Evolutionary conservation across 495 filamentous ascomycete genomes (phyloP).

Genomic region (Xylaria grammica): DNA sequence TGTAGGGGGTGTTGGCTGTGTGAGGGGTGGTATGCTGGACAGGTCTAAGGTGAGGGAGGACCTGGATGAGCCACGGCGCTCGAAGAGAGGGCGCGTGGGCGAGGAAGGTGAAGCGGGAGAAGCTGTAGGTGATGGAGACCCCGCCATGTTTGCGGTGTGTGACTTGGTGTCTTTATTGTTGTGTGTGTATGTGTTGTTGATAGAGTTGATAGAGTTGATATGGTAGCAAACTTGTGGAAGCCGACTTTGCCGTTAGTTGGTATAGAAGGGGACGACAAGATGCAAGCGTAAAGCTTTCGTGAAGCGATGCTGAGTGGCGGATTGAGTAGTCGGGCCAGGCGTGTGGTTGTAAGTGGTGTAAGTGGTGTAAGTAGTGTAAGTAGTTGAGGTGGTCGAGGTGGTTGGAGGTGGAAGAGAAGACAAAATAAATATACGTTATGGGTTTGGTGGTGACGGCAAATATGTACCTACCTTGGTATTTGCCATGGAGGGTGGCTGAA

Average conservation of each 20-base stretch:
- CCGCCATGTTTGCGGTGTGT: constrained; percentile 30
- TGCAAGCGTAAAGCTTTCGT: background rate
- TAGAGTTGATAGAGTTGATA: background rate
- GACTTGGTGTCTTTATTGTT: background rate
- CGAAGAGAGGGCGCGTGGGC: constrained; percentile 25
- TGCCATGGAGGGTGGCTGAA: constrained; percentile 15
- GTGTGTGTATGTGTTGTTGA: background rate
- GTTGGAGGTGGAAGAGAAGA: background rate
- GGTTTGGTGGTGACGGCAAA: constrained; percentile 18
- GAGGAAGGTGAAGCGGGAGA: constrained; percentile 37
- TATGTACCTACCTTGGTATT: background rate
- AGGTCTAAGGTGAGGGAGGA: constrained; percentile 81
- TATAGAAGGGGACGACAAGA: background rate
- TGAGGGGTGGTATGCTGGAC: constrained; percentile 75
- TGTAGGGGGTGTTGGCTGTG: constrained; percentile 79
- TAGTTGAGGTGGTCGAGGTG: background rate
- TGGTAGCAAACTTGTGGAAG: background rate
- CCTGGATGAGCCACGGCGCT: constrained; percentile 42
- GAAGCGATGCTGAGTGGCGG: background rate
- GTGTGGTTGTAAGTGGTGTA: too few relatives aligned
- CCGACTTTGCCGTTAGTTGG: background rate
- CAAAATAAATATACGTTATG: constrained; percentile 2
- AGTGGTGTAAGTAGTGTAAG: too few relatives aligned
- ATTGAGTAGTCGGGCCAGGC: background rate
- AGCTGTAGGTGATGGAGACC: constrained; percentile 37